Conservation (phyloP, 345 rosid species). For the Brassica napus region Da-Ae NC_063449.1:30341001-30341500, state of each 20-base stretch:
- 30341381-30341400: conserved; percentile 77
- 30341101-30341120: conserved; percentile 21
- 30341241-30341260: background rate
- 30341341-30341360: conserved; percentile 88
- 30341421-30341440: conserved; percentile 95
- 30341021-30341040: background rate
- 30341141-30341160: background rate
- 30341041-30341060: background rate
- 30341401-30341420: conserved; percentile 93
- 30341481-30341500: conserved; percentile 52
- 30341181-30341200: conserved; percentile 11
- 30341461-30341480: conserved; percentile 62
- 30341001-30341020: background rate
- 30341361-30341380: conserved; percentile 97
- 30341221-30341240: conserved; percentile 3
- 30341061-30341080: background rate
- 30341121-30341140: conserved; percentile 10
- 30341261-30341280: background rate
- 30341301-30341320: conserved; percentile 22
- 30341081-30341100: background rate
- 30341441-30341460: conserved; percentile 76
- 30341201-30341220: background rate
- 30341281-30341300: background rate
- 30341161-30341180: conserved; percentile 8
- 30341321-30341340: conserved; percentile 86